Evolutionary conservation across 2,329 filamentous ascomycete species (phyloP), one percentile per base, ranked within the genome.

Genomic region (Sclerotinia minor): DNA sequence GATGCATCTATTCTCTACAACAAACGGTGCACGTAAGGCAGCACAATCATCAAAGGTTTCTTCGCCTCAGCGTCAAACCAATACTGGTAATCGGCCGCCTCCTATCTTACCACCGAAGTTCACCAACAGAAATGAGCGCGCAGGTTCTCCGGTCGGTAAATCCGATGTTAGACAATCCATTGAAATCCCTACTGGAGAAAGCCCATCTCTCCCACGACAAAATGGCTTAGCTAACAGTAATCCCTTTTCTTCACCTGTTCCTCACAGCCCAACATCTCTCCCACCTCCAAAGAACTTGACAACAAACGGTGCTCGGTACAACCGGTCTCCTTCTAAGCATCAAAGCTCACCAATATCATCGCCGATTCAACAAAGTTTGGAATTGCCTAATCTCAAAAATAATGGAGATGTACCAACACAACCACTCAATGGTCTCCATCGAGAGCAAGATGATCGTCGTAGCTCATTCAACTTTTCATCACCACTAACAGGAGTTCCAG

Each of bases 251-350:
- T 76, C 76, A 11, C 76, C 76, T 26, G 71, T 70, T 61, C 74
- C 73, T 41, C 70, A 76, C 41, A 77, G 76, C 53, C 75, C 76
- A 41, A 76, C 73, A 15, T 76, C 73, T 68, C 72, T 78, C 13
- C 76, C 76, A 57, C 76, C 76, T 26, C 76, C 76, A 13, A 69
- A 44, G 47, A 73, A 76, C 63, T 71, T 69, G 8, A 74, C 74
- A 63, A 67, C 70, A 9, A 76, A 75, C 68, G 74, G 73, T 3
- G 41, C 38, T 47, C 55, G 50, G 29, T 24, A 67, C 41, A 67
- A 67, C 8, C 47, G 63, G 9, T 67, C 65, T 24, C 65, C 66
- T 9, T 50, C 69, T 8, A 65, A 60, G 21, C 68, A 68, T 52
- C 58, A 65, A 35, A 55, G 59, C 57, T 57, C 59, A 19, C 55